These are phyloP conservation scores for Ganoderma lucidum DNA, from an alignment of 1,284 basidiomycete genomes.

Conservation along the genomic window DNA sequence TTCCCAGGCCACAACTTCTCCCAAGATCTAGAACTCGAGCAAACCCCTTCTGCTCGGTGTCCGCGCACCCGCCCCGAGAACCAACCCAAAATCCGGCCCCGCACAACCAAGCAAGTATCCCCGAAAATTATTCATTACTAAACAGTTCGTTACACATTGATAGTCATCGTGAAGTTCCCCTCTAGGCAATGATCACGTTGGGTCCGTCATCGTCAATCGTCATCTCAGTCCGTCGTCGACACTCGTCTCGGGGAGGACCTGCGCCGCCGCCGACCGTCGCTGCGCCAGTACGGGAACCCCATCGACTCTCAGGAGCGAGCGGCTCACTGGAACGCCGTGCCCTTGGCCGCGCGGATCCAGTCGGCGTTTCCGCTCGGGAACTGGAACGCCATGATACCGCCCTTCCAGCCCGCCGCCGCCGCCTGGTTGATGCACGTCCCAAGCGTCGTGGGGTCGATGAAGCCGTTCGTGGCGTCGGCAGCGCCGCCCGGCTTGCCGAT, in stretches of 20 bases:
- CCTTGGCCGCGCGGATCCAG: constrained; percentile 29
- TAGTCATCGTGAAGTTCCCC: constrained; percentile 5
- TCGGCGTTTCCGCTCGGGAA: constrained; percentile 29
- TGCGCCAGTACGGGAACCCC: neutral
- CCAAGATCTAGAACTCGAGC: no score
- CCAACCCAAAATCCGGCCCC: neutral
- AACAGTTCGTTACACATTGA: neutral
- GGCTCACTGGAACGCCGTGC: constrained; percentile 4
- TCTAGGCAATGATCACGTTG: constrained; percentile 4
- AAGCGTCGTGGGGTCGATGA: constrained; percentile 59
- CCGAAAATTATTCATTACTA: constrained; percentile 4
- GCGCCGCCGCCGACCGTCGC: neutral
- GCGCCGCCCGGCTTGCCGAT: constrained; percentile 65
- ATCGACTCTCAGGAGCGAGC: neutral
- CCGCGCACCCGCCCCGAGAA: neutral
- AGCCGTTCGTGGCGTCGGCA: constrained; percentile 58
- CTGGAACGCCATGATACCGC: constrained; percentile 35
- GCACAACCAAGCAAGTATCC: neutral
- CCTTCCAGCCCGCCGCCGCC: constrained; percentile 62
- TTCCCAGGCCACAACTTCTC: no score
- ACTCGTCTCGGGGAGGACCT: constrained; percentile 1
- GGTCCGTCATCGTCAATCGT: constrained; percentile 3
- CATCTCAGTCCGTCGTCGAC: neutral
- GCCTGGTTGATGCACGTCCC: constrained; percentile 63
- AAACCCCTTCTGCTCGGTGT: neutral